Conservation (phyloP, 2,329 filamentous ascomycete genomes). For the Ceratocystis destructans region DNA sequence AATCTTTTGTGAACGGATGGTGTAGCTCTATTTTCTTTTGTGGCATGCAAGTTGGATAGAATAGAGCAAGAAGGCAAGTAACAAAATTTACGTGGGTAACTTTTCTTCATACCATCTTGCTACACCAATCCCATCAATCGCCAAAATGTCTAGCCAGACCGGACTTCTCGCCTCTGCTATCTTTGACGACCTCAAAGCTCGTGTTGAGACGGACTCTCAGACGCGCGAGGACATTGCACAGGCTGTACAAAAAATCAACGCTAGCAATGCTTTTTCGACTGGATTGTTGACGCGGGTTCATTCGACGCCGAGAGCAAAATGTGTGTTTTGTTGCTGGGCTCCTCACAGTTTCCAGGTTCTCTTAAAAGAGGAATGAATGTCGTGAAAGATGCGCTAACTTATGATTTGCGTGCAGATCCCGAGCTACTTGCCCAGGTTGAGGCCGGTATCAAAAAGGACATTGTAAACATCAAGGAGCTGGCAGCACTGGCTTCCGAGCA, state of each 20-base stretch:
- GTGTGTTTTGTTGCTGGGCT: conserved; percentile 26
- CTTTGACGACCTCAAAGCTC: conserved; percentile 16
- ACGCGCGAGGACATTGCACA: conserved; percentile 9
- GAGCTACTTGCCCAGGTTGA: conserved; percentile 57
- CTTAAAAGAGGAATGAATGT: too few relatives aligned
- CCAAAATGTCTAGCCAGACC: not conserved
- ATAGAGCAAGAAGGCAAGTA: too few relatives aligned
- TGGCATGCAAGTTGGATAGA: not conserved
- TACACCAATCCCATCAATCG: not conserved
- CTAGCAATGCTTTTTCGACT: conserved; percentile 13
- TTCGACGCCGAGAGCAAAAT: conserved; percentile 56
- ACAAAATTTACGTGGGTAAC: not conserved
- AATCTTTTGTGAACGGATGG: not conserved
- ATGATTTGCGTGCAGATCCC: conserved; percentile 37
- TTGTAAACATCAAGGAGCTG: conserved; percentile 56
- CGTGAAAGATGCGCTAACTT: not conserved
- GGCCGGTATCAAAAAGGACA: conserved; percentile 56
- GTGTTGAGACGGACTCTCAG: conserved; percentile 7
- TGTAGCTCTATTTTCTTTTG: too few relatives aligned
- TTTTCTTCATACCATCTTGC: too few relatives aligned
- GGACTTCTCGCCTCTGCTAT: conserved; percentile 13
- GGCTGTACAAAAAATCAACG: conserved; percentile 14
- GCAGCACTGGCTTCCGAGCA: conserved; percentile 63
- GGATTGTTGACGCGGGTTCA: conserved; percentile 43
- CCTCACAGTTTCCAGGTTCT: too few relatives aligned